Base-by-base conservation (phyloP, 805 yeast species). In the Saturnispora saitoi region DNA sequence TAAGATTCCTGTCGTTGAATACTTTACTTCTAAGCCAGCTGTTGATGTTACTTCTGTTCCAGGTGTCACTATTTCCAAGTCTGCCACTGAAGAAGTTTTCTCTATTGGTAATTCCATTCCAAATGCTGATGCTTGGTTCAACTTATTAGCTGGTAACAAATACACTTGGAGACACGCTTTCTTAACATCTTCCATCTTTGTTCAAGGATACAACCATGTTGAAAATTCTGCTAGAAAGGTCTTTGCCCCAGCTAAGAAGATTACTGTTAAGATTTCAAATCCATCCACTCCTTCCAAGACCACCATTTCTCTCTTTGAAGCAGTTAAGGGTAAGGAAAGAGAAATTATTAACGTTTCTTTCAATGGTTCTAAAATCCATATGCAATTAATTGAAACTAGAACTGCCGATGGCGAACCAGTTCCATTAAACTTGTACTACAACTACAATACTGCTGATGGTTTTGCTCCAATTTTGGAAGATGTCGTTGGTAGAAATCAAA, bases 151-250 rank as follows among this genome's bases (percentile, higher is more conserved):
- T 49, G 98, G 98, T 54, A 63, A 75, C 47, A 63, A 73, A 52
- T 78, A 78, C 61, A 79, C 77, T 66, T 93, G 99, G 99, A 80
- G 95, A 70, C 85, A 83, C 59, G 97, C 98, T 30, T 80, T 93
- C 67, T 72, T 93, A 55, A 72, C 90, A 22, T 75, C 91, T 56
- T 75, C 79, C 48, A 81, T 86, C 65, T 73, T 87, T 62, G 93
- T 89, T 51, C 98, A 93, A 72, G 95, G 86, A 49, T 72, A 78
- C 56, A 80, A 83, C 70, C 90, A 83, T 60, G 83, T 80, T 54
- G 63, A 78, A 37, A 93, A 90, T 69, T 87, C 98, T 29, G 76
- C 83, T 45, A 85, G 79, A 61, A 81, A 82, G 55, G 82, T 93
- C 34, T 79, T 93, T 61, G 77, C 84, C 42, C 98, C 99, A 51